These are phyloP conservation scores for Ogataea sp. DNA, from an alignment of 805 yeast genomes.

Conservation along the genomic window DNA sequence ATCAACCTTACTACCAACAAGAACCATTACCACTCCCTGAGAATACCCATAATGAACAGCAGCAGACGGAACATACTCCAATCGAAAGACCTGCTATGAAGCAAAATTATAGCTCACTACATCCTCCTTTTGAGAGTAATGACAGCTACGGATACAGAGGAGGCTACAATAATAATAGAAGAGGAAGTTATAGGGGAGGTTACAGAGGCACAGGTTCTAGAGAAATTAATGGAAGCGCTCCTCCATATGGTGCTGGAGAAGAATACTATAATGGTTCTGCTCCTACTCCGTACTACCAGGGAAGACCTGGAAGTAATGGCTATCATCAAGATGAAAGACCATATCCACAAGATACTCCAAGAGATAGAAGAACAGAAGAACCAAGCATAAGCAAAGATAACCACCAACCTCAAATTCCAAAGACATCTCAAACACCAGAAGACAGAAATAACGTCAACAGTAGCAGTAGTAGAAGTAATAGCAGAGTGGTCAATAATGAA, in stretches of 20 bases:
- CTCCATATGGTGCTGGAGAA: too few species aligned
- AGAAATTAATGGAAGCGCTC: too few species aligned
- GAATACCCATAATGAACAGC: too few species aligned
- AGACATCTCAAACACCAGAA: too few species aligned
- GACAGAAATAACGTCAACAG: background rate
- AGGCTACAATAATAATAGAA: background rate
- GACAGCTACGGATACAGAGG: background rate
- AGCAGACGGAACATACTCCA: too few species aligned
- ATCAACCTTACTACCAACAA: background rate
- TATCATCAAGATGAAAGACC: background rate
- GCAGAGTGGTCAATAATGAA: background rate
- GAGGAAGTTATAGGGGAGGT: background rate
- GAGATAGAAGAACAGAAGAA: background rate
- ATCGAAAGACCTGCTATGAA: too few species aligned
- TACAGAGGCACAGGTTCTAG: background rate
- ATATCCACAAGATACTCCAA: background rate
- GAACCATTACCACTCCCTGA: too few species aligned
- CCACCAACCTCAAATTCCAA: too few species aligned
- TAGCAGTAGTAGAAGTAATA: background rate
- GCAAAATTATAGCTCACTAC: background rate
- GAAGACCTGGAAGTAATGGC: background rate
- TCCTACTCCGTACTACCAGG: too few species aligned
- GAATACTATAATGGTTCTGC: background rate
- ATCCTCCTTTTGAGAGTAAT: background rate
- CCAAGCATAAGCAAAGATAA: too few species aligned